These are phyloP conservation scores for Sarocladium kiliense DNA, from an alignment of 2,329 filamentous ascomycete species.

Conservation along the genomic window DNA sequence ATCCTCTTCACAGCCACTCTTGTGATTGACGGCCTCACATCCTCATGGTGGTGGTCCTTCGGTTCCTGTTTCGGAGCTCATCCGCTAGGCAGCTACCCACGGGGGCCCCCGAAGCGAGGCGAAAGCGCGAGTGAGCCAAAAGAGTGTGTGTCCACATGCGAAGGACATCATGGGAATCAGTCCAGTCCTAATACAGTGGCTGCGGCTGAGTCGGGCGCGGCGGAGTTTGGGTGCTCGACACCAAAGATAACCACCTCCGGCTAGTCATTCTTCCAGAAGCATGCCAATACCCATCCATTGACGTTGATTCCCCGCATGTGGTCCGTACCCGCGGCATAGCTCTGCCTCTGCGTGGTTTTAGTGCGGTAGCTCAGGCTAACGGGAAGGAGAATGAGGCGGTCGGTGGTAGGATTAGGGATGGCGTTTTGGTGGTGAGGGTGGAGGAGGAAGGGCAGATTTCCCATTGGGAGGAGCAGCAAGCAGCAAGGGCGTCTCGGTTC, in stretches of 20 bases:
- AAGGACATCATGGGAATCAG: not conserved
- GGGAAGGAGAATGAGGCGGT: constrained; percentile 3
- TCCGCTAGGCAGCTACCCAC: constrained; percentile 5
- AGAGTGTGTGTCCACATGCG: not conserved
- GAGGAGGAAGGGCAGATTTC: not conserved
- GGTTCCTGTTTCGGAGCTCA: constrained; percentile 1
- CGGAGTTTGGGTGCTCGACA: not conserved
- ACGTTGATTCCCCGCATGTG: not conserved
- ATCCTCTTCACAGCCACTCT: not conserved
- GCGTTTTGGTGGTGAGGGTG: not conserved
- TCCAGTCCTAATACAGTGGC: not conserved
- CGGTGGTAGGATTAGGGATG: constrained; percentile 5
- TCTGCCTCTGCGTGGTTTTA: not conserved
- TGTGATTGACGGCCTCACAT: constrained; percentile 3
- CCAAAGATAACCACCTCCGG: not conserved
- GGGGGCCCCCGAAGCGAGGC: constrained; percentile 1
- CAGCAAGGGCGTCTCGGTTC: constrained; percentile 19
- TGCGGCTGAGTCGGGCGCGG: constrained; percentile 4
- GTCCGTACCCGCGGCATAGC: not conserved
- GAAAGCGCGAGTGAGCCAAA: not conserved
- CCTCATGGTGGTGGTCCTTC: not conserved
- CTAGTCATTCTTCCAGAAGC: constrained; percentile 5
- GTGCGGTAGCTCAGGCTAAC: not conserved
- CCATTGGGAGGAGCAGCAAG: not conserved
- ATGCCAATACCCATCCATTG: not conserved